These are phyloP conservation scores for Jaltomata sinuosa DNA, from an alignment of 257 asterid genomes.

Conservation along the genomic window DNA sequence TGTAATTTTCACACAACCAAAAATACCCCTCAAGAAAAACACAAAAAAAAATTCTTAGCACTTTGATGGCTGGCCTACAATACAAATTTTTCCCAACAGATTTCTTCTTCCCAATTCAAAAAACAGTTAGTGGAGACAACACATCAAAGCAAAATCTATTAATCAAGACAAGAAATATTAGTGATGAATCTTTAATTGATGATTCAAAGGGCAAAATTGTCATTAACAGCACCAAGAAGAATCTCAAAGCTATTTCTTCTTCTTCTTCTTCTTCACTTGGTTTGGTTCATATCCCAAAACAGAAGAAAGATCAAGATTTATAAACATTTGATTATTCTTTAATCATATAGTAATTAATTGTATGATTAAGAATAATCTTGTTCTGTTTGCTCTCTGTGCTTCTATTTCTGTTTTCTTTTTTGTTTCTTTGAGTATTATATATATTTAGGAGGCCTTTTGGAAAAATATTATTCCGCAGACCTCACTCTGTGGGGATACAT, in stretches of 20 bases:
- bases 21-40: not conserved
- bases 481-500: too few species aligned
- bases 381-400: not conserved
- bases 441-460: not conserved
- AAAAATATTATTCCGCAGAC: too few species aligned
- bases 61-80: constrained; percentile 51
- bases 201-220: constrained; percentile 3
- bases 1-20: not conserved
- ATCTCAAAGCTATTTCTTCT: constrained; percentile 19
- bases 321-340: not conserved
- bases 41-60: not conserved
- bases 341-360: not conserved
- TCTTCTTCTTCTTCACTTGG: constrained; percentile 18
- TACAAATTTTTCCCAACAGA: constrained; percentile 56
- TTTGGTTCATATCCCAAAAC: constrained; percentile 10
- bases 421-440: not conserved
- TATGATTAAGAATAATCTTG: not conserved
- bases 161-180: constrained; percentile 15
- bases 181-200: constrained; percentile 13
- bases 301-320: constrained; percentile 10
- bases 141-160: constrained; percentile 16
- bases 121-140: constrained; percentile 13
- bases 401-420: not conserved
- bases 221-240: constrained; percentile 16
- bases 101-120: constrained; percentile 37